Evolutionary conservation across 73 alveolate species (phyloP), one percentile per base, ranked within the genome.

Genomic region (Symbiodinium pilosum): DNA sequence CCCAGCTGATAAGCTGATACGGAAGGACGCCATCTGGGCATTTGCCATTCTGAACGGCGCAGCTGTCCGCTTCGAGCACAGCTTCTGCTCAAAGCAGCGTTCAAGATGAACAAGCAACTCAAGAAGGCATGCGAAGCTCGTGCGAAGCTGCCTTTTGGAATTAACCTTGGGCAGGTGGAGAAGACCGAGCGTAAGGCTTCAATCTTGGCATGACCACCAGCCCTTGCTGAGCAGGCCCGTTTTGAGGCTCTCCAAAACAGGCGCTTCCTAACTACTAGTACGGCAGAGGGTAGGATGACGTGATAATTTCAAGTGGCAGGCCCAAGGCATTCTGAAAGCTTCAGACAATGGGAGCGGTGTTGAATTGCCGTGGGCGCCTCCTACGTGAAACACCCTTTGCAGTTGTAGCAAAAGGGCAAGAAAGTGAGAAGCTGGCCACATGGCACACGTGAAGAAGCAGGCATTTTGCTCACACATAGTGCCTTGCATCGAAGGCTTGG

Each of bases 401-500:
- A 64, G 81, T 47, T 14, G 59, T 56, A 56, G 16, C 75, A 64
- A 64, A 3, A 26, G 81, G 81, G 34, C 24, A 64, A 28, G 81
- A 64, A n/a, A n/a, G 81, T 4, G 40, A 38, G 81, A 64, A 24
- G 81, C 81, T 64, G 81, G 81, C 81, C 81, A 64, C 38, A 30
- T 28, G 81, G 81, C 81, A 26, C 81, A 56, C 68, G 28, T 51
- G 75, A 56, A 56, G 81, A 64, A 64, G 38, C 38, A 64, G 30
- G 81, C 81, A 64, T 64, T 64, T 64, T n/a, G n/a, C n/a, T 34
- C 81, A 14, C 81, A 64, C 81, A 64, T 38, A 64, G 81, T 64
- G 81, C 81, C 81, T 28, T 64, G 34, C 81, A 24, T 64, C 81
- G 59, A 64, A 64, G 81, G 81, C 81, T n/a, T 28, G 30, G 18